Evolutionary conservation across 2,329 filamentous ascomycete species (phyloP).

Genomic region (Hirsutella rhossiliensis): DNA sequence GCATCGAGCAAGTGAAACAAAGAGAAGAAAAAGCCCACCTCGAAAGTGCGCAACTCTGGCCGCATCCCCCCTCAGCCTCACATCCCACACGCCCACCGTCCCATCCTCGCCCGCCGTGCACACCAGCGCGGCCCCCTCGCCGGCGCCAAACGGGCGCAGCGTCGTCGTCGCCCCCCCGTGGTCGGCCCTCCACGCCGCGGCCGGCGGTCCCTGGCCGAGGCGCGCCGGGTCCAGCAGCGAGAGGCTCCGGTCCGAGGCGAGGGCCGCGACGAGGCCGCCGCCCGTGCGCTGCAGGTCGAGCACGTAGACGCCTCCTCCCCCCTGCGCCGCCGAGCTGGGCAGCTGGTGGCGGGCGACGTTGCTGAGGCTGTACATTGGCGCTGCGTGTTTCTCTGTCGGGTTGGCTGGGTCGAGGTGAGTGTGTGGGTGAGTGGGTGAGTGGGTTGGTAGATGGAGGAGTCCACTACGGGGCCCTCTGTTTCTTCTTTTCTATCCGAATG

Average conservation of each 20-base stretch:
- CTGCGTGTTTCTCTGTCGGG: not conserved
- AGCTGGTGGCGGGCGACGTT: slow-evolving; percentile 18
- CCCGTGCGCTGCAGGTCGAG: slow-evolving; percentile 42
- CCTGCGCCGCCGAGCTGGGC: slow-evolving; percentile 11
- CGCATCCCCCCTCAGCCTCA: slow-evolving; percentile 31
- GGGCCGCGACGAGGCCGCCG: slow-evolving; percentile 45
- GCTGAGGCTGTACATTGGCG: slow-evolving; percentile 20
- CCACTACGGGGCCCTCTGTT: no score
- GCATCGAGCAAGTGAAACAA: not conserved
- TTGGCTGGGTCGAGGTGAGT: no score
- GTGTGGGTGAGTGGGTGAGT: no score
- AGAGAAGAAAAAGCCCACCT: slow-evolving; percentile 22
- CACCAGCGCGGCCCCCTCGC: slow-evolving; percentile 35
- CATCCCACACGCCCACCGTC: slow-evolving; percentile 52
- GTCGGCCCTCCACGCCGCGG: slow-evolving; percentile 33
- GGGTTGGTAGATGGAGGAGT: no score
- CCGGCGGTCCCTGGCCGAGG: slow-evolving; percentile 38
- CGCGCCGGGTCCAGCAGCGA: slow-evolving; percentile 49
- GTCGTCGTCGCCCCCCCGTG: slow-evolving; percentile 56
- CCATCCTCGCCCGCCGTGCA: slow-evolving; percentile 65
- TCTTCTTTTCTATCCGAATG: no score
- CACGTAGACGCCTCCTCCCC: slow-evolving; percentile 34
- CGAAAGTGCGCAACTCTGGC: slow-evolving; percentile 31
- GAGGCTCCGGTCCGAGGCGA: slow-evolving; percentile 60
- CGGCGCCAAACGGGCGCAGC: slow-evolving; percentile 41